Evolutionary conservation across 345 rosid species (phyloP).

Genomic region (Syzygium grande): DNA sequence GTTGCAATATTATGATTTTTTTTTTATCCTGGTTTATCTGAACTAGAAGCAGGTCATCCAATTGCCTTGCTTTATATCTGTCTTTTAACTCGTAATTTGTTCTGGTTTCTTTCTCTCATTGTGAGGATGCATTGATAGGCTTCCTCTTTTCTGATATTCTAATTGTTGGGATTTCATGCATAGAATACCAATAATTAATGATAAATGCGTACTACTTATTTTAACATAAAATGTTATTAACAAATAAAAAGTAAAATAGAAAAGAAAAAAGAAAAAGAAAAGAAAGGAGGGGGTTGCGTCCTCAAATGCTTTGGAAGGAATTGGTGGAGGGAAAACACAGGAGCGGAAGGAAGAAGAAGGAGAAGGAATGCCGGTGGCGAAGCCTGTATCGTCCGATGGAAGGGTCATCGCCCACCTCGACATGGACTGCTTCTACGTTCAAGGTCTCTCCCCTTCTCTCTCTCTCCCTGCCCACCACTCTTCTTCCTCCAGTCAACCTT

Average conservation of each 20-base stretch:
- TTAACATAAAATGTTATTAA: neutral
- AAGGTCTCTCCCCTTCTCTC: constrained; percentile 39
- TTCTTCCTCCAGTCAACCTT: neutral
- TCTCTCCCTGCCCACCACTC: neutral
- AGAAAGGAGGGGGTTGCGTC: neutral
- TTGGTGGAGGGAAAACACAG: neutral
- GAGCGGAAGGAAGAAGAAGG: neutral
- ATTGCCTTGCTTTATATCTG: neutral
- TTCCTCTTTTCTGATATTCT: neutral
- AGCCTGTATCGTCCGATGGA: constrained; percentile 55
- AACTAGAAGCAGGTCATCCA: neutral
- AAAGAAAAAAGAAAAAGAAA: rapidly evolving
- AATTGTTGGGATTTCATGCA: neutral
- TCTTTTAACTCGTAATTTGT: neutral
- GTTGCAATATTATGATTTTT: neutral
- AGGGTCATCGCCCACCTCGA: constrained; percentile 88
- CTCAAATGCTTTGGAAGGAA: neutral
- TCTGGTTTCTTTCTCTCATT: neutral
- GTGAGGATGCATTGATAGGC: neutral
- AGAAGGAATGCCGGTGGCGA: constrained; percentile 63
- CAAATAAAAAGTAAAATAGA: neutral
- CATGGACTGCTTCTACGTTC: constrained; percentile 99
- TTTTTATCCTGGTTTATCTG: neutral
- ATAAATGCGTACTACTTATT: neutral
- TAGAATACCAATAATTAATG: neutral